phyloP scores from a whole-genome alignment of 116 monocot genomes.

The Zostera marina region DNA sequence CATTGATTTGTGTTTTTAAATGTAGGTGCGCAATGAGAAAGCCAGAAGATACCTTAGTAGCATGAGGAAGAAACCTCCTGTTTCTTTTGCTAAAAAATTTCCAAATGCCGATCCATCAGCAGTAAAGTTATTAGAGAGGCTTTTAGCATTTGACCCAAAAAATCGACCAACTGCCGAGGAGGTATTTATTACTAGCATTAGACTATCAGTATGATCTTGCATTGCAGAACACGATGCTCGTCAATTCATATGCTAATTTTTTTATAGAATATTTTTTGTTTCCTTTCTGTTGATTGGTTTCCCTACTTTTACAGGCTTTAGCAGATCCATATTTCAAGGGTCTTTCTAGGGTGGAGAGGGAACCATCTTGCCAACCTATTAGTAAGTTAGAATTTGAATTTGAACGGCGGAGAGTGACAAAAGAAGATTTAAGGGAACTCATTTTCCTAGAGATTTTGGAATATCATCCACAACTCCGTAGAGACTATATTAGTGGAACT shows the following conservation, averaged over 20 bases:
- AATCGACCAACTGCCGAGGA: conserved; percentile 90
- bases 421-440: conserved; percentile 72
- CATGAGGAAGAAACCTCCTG: conserved; percentile 72
- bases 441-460: conserved; percentile 79
- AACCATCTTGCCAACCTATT: conserved; percentile 77
- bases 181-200: conserved; percentile 16
- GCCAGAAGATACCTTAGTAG: conserved; percentile 76
- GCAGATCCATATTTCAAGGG: conserved; percentile 82
- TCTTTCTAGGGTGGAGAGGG: conserved; percentile 68
- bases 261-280: neutral
- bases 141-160: conserved; percentile 93
- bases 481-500: conserved; percentile 52
- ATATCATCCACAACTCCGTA: conserved; percentile 62
- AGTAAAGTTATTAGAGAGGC: conserved; percentile 65
- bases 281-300: neutral
- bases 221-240: neutral
- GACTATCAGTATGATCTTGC: neutral
- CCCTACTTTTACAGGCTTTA: conserved; percentile 36
- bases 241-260: neutral
- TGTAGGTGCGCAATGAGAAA: conserved; percentile 87
- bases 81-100: conserved; percentile 77
- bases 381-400: conserved; percentile 91
- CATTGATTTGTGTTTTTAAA: neutral
- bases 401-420: conserved; percentile 64
- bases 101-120: conserved; percentile 84